Evolutionary conservation across 2,329 filamentous ascomycete species (phyloP).

Genomic region (Chaetomium globosum): DNA sequence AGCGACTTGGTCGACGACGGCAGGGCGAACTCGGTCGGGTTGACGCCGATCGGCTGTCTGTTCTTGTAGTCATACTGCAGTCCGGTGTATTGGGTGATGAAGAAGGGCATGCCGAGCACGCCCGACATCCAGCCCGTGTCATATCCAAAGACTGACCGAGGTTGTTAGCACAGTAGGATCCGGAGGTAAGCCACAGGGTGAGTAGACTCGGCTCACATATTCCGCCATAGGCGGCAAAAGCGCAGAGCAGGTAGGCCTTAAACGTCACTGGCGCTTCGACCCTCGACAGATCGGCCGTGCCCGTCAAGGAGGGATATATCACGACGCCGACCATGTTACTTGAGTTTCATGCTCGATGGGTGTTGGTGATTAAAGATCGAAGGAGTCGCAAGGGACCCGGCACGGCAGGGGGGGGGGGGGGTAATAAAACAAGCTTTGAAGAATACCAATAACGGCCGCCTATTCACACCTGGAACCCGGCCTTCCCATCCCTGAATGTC

Average conservation of each 20-base stretch:
- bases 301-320: conserved; percentile 37
- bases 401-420: neutral
- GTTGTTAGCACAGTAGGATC: neutral
- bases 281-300: conserved; percentile 54
- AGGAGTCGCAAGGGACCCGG: neutral
- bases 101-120: conserved; percentile 46
- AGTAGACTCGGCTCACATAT: conserved; percentile 44
- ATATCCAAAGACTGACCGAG: conserved; percentile 56
- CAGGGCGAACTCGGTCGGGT: conserved; percentile 31
- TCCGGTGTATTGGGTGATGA: conserved; percentile 47
- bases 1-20: conserved; percentile 43
- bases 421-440: neutral
- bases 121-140: conserved; percentile 61
- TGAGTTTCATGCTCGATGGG: neutral
- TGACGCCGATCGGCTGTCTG: conserved; percentile 35
- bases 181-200: too few relatives aligned
- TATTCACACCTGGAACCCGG: neutral
- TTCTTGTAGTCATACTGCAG: conserved; percentile 39
- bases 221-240: conserved; percentile 62
- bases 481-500: neutral
- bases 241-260: conserved; percentile 63
- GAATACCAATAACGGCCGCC: conserved; percentile 3
- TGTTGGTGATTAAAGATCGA: neutral
- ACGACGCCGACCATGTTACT: conserved; percentile 40
- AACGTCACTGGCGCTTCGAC: conserved; percentile 61